Percentiles rank a stretch among this genome's conserved stretches.
Conservation (phyloP, 306 rosid genomes). For the Nissolia schottii region DNA sequence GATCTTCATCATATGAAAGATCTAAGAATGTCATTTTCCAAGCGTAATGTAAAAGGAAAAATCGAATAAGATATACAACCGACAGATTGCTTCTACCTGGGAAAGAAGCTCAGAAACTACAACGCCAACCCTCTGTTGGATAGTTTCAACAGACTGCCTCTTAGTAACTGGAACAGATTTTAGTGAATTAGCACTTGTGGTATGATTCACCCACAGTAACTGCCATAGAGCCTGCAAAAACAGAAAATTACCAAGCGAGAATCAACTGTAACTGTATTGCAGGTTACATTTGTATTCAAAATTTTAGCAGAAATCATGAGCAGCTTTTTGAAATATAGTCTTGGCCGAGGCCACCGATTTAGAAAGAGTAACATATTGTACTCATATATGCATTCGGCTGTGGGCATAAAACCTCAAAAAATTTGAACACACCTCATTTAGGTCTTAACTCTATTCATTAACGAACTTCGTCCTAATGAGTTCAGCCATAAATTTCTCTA, state of each 20-base stretch:
- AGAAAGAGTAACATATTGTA: background rate
- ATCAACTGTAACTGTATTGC: background rate
- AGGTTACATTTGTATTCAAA: background rate
- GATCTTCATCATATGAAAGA: background rate
- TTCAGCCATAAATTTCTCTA: background rate
- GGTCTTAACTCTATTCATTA: background rate
- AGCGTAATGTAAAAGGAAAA: background rate
- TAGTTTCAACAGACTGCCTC: conserved; percentile 51
- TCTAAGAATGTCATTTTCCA: background rate
- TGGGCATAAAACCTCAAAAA: background rate
- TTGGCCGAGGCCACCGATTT: background rate
- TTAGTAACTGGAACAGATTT: conserved; percentile 37
- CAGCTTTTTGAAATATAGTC: background rate
- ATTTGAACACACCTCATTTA: background rate
- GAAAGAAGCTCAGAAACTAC: conserved; percentile 77
- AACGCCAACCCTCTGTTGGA: conserved; percentile 71
- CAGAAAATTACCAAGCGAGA: background rate
- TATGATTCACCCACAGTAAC: conserved; percentile 75
- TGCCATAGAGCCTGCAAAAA: conserved; percentile 77
- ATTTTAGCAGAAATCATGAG: background rate
- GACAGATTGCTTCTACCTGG: conserved; percentile 47
- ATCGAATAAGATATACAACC: background rate
- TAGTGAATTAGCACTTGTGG: conserved; percentile 34
- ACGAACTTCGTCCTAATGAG: background rate
- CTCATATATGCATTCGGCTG: background rate